Base-by-base conservation (phyloP, 495 filamentous ascomycete genomes). In the Xylaria longipes region DNA sequence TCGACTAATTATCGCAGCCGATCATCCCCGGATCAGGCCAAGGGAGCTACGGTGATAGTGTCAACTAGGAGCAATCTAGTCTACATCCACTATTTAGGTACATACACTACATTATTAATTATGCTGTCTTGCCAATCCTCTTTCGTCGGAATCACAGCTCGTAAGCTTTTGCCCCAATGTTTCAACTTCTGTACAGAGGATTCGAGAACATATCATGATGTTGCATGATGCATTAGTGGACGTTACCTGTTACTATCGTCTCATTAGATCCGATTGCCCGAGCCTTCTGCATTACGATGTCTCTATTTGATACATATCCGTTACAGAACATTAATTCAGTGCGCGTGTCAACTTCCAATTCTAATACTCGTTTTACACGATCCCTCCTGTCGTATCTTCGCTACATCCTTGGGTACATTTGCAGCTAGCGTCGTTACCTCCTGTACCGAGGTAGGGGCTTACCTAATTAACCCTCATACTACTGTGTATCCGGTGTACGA, bases 1-100 rank as follows among this genome's bases (percentile, higher is more conserved):
- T 41, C 60, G 22, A 15, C 35, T 15, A 7, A 27, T 31, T 22
- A 29, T 45, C 17, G 20, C 33, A 22, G 65, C 65, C 65, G 65
- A 67, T 56, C 65, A 54, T 35, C 65, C 65, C 65, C 65, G 12
- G 48, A 67, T 56, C 29, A 67, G 48, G 65, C 45, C 12, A 52
- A 39, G 35, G 33, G 22, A 65, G 14, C 48, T 43, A 67, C 31
- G 31, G 45, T 14, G 37, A 25, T 46, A 46, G 41, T n/a, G 62
- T 33, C 37, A 7, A 22, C 62, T 65, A 46, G 22, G n/a, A n/a
- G 37, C 20, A 29, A 60, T 60, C 31, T 35, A 60, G 57, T 17
- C 8, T 37, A 37, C 33, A 56, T 17, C 52, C 50, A 35, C 27
- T 58, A 58, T 35, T 29, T 20, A 22, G 35, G 35, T 61, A 61